Evolutionary conservation across 2,329 filamentous ascomycete genomes (phyloP), one percentile per base, ranked within the genome.

Genomic region (Hirsutella minnesotensis): DNA sequence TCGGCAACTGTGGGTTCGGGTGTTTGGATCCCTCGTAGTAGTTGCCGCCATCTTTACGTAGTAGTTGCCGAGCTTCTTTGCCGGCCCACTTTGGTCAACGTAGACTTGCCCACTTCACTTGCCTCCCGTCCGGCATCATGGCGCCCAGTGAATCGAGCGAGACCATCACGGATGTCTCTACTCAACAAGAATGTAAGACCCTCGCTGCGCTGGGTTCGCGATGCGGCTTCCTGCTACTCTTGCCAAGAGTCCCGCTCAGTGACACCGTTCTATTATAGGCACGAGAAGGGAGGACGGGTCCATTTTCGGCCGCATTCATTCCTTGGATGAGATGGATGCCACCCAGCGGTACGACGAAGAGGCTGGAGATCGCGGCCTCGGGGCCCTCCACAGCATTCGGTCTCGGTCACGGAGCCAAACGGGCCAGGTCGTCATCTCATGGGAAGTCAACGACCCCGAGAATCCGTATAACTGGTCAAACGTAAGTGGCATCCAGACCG

Each of bases 401-500:
- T 62, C 61, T 5, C 51, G 56, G 22, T 62, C 60, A 10, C 48
- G 53, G 36, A 62, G 56, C 30, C 52, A 56, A 37, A 55, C 55
- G 4, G 51, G 56, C 36, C 54, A 62, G 37, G 52, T 56, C 3
- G 51, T 70, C 34, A 58, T 73, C 47, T 60, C 62, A 2, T 75
- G 71, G 69, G 62, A 66, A 4, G 49, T 60, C 3, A 53, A 69
- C 31, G 72, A 75, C 48, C 57, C 63, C 1, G 70, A 73, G 46
- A 73, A 76, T 45, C 72, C 72, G 2, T 65, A 73, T 53, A 74
- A 75, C 53, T 76, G 69, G 68, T 59, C 68, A 15, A 52, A 47
- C 37, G 64, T 65, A 53, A 47, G 58, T 42, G 12, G 20, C 24
- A 10, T 21, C 7, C n/a, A n/a, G n/a, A n/a, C n/a, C n/a, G n/a